Conservation (phyloP, 371 early-diverging fungal genomes). For the Rhizomucor pusillus region DNA sequence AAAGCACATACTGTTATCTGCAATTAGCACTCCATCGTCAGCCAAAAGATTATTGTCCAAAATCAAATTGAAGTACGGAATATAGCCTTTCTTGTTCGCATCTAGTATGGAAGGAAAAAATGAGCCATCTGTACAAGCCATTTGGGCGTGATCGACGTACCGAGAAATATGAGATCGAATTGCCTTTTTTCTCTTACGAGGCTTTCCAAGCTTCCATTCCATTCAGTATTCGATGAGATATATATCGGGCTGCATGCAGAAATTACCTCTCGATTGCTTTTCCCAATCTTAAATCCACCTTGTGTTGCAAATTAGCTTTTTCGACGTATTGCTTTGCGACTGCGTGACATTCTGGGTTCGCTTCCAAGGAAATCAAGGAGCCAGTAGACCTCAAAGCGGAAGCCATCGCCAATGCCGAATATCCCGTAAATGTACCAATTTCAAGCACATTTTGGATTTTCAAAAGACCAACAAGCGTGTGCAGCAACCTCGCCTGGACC, state of each 20-base stretch:
- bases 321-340: constrained; percentile 41
- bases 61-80: constrained; percentile 50
- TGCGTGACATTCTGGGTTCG: constrained; percentile 30
- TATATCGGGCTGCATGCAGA: too few species aligned
- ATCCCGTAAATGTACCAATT: constrained; percentile 64
- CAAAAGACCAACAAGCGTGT: constrained; percentile 33
- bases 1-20: constrained; percentile 51
- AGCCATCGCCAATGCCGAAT: constrained; percentile 59
- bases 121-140: not conserved
- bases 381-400: constrained; percentile 36
- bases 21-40: constrained; percentile 50
- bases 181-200: not conserved
- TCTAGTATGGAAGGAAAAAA: constrained; percentile 26
- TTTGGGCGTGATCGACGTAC: constrained; percentile 21
- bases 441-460: constrained; percentile 45
- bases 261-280: constrained; percentile 30
- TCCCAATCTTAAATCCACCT: constrained; percentile 23
- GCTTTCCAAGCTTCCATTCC: not conserved
- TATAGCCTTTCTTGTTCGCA: constrained; percentile 61
- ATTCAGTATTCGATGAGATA: too few species aligned
- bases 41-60: constrained; percentile 48
- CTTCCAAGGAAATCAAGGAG: constrained; percentile 46
- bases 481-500: constrained; percentile 44
- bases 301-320: constrained; percentile 10
- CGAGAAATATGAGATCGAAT: constrained; percentile 58